Percentiles rank a stretch among this genome's conserved stretches.
Evolutionary conservation across 495 filamentous ascomycete species (phyloP).

Genomic region (Viridothelium virens): DNA sequence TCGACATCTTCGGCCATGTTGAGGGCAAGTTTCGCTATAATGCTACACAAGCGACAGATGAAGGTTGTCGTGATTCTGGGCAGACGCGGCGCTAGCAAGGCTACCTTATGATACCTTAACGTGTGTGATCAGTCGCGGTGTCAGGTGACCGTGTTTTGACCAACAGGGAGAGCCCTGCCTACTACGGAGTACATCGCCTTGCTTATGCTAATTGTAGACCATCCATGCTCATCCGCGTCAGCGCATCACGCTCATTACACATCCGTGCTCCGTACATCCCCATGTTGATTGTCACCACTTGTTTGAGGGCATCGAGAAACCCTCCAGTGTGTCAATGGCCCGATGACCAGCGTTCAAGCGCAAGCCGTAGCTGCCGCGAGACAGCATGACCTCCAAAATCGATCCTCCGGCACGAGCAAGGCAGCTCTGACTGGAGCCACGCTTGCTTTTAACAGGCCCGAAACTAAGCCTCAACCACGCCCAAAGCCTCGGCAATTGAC

Average conservation of each 20-base stretch:
- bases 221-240: not conserved
- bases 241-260: no score
- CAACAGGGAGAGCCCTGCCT: not conserved
- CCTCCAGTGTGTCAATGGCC: not conserved
- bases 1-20: slow-evolving; percentile 29
- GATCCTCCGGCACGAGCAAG: not conserved
- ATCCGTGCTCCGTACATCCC: not conserved
- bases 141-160: slow-evolving; percentile 7
- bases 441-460: not conserved
- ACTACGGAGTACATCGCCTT: not conserved
- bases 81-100: not conserved
- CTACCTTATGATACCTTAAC: not conserved
- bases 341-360: slow-evolving; percentile 7
- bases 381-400: slow-evolving; percentile 8
- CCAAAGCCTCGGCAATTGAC: slow-evolving; percentile 2
- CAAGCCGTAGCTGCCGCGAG: slow-evolving; percentile 5
- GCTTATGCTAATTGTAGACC: no score
- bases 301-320: not conserved
- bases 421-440: slow-evolving; percentile 10
- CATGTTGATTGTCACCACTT: not conserved
- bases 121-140: not conserved
- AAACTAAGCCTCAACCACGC: not conserved
- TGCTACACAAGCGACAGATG: not conserved
- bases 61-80: not conserved
- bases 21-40: not conserved